Evolutionary conservation across 345 rosid genomes (phyloP).

Genomic region (Melaleuca quinquenervia): DNA sequence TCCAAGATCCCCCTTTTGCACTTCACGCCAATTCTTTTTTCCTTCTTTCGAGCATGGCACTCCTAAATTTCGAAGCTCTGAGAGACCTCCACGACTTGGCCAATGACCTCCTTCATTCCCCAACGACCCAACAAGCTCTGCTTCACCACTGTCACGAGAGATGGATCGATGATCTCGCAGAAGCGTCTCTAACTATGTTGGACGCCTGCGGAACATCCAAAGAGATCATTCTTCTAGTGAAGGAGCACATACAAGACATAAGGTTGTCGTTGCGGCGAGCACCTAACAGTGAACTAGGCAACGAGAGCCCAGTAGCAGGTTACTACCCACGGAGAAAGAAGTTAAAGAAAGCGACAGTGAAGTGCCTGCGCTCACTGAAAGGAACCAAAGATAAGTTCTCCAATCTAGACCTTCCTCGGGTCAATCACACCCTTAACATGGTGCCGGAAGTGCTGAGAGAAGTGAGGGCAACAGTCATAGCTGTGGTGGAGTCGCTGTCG

Average conservation of each 20-base stretch:
- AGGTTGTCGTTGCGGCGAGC: slow-evolving; percentile 35
- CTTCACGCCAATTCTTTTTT: not conserved
- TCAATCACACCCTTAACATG: slow-evolving; percentile 21
- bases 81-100: slow-evolving; percentile 63
- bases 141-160: slow-evolving; percentile 20
- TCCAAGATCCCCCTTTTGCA: not conserved
- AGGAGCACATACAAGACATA: slow-evolving; percentile 46
- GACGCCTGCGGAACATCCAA: slow-evolving; percentile 50
- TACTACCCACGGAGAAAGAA: slow-evolving; percentile 44
- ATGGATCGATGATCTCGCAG: slow-evolving; percentile 47
- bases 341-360: slow-evolving; percentile 59
- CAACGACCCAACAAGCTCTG: slow-evolving; percentile 31
- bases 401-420: slow-evolving; percentile 2
- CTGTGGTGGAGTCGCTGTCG: slow-evolving; percentile 48
- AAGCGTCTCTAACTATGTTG: slow-evolving; percentile 58
- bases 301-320: slow-evolving; percentile 29
- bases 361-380: slow-evolving; percentile 42
- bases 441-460: slow-evolving; percentile 50
- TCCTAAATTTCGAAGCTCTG: slow-evolving; percentile 46
- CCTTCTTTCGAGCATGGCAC: slow-evolving; percentile 19
- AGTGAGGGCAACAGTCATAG: slow-evolving; percentile 37
- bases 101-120: slow-evolving; percentile 64
- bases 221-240: slow-evolving; percentile 52
- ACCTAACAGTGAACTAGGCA: slow-evolving; percentile 18
- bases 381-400: slow-evolving; percentile 20